Evolutionary conservation across 306 rosid species (phyloP), one percentile per base, ranked within the genome.

Genomic region (Vicia villosa): DNA sequence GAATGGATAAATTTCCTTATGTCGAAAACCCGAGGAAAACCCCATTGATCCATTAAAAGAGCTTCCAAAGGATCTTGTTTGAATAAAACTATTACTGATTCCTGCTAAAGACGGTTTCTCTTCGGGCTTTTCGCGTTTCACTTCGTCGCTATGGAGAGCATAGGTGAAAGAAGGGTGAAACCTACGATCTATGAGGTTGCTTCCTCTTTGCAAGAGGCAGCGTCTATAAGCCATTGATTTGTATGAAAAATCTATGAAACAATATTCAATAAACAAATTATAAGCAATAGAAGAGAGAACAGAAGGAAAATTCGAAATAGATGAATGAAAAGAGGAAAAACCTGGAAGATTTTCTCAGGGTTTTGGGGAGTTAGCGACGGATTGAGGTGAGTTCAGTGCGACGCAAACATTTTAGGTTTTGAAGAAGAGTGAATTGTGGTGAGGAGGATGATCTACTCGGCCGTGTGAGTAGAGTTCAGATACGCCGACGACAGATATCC

Each of bases 161-260:
- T 87, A 79, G 70, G 73, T 36, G 72, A 91, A 67, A 11, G 88
- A 87, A 10, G 92, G 99, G 26, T 82, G 82, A 67, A 72, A 86
- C n/a, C 75, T 79, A 43, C 88, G 82, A 74, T 93, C 96, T n/a
- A 75, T 8, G 66, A 81, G 52, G 43, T 55, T 34, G 38, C 38
- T 81, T 10, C 83, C 87, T 86, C 88, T 80, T 32, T 61, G 64
- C 68, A 89, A 79, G 66, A 94, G 88, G 82, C 82, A 79, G 9
- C 96, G 91, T 74, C 97, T 61, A 72, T 78, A 91, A 76, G 99
- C 91, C 99, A 94, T 94, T 74, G 79, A 34, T 34, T 34, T 7
- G 38, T 34, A 34, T 34, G 38, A 34, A 63, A 20, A 66, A 50
- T 67, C 68, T 47, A 45, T 5, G 22, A 63, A 66, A 67, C 40